Evolutionary conservation across 2,329 filamentous ascomycete species (phyloP).

Genomic region (Camillea tinctor): DNA sequence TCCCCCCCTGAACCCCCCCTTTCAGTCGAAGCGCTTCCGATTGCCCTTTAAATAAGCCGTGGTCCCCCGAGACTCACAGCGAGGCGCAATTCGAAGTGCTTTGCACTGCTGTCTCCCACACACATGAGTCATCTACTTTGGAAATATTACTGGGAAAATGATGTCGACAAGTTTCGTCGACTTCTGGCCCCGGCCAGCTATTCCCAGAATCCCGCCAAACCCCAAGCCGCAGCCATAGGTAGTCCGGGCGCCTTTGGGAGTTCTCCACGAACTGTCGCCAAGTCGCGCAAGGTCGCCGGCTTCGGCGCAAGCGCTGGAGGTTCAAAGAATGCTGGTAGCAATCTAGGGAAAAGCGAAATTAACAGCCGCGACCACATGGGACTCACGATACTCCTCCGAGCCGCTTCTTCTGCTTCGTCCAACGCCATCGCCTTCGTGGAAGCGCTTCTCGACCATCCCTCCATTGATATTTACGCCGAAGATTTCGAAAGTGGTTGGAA

Average conservation of each 20-base stretch:
- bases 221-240: slow-evolving; percentile 40
- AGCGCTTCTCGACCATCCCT: slow-evolving; percentile 76
- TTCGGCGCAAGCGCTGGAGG: slow-evolving; percentile 43
- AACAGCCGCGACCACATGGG: slow-evolving; percentile 83
- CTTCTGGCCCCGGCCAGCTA: slow-evolving; percentile 73
- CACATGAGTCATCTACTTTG: slow-evolving; percentile 97
- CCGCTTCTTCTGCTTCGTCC: slow-evolving; percentile 70
- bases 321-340: slow-evolving; percentile 43
- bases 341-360: slow-evolving; percentile 62
- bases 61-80: slow-evolving; percentile 80
- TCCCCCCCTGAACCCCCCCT: slow-evolving; percentile 3
- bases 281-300: slow-evolving; percentile 54
- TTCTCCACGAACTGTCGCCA: slow-evolving; percentile 49
- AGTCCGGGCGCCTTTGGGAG: slow-evolving; percentile 44
- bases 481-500: slow-evolving; percentile 96
- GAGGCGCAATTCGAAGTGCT: slow-evolving; percentile 70
- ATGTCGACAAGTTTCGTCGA: slow-evolving; percentile 92
- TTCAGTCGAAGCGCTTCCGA: slow-evolving; percentile 36
- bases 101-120: slow-evolving; percentile 41
- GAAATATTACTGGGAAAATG: slow-evolving; percentile 96
- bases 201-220: slow-evolving; percentile 53
- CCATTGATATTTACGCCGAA: slow-evolving; percentile 81
- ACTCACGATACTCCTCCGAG: slow-evolving; percentile 80
- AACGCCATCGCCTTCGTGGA: slow-evolving; percentile 73
- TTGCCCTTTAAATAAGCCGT: slow-evolving; percentile 90